phyloP scores from a whole-genome alignment of 2,329 filamentous ascomycete genomes.

The Coleophoma eucalyptorum region DNA sequence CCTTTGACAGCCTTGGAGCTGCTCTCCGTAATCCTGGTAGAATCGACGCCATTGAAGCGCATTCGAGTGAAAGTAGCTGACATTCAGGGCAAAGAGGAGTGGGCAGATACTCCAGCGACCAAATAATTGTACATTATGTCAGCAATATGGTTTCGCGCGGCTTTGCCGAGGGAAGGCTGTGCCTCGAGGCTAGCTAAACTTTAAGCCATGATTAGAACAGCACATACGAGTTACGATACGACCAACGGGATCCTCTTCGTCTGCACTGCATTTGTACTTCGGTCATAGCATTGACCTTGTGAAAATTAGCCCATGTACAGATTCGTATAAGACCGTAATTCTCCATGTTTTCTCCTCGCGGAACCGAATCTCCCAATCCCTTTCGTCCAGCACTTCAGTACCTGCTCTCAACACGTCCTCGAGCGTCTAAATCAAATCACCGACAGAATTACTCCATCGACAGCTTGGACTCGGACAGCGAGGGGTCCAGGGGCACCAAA shows the following conservation, averaged over 20 bases:
- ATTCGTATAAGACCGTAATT: not conserved
- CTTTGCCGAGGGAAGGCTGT: not conserved
- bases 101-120: not conserved
- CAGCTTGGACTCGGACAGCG: conserved; percentile 20
- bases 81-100: conserved; percentile 3
- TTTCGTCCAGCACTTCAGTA: conserved; percentile 34
- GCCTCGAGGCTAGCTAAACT: too few species aligned
- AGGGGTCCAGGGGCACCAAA: conserved; percentile 10
- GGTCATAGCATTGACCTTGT: too few species aligned
- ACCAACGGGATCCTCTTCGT: too few species aligned
- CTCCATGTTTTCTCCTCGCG: conserved; percentile 24
- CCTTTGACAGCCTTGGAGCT: conserved; percentile 19
- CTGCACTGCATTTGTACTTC: too few species aligned
- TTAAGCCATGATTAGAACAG: too few species aligned
- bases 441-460: conserved; percentile 18
- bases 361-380: conserved; percentile 25
- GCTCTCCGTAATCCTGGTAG: conserved; percentile 23
- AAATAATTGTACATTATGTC: not conserved
- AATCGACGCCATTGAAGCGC: conserved; percentile 25
- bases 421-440: conserved; percentile 15
- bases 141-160: not conserved
- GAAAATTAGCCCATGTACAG: too few species aligned
- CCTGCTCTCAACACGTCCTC: conserved; percentile 22
- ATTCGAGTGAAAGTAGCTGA: not conserved
- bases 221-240: too few species aligned